These are phyloP conservation scores for Hypocreales sp. DNA, from an alignment of 2,329 filamentous ascomycete genomes.

Conservation along the genomic window DNA sequence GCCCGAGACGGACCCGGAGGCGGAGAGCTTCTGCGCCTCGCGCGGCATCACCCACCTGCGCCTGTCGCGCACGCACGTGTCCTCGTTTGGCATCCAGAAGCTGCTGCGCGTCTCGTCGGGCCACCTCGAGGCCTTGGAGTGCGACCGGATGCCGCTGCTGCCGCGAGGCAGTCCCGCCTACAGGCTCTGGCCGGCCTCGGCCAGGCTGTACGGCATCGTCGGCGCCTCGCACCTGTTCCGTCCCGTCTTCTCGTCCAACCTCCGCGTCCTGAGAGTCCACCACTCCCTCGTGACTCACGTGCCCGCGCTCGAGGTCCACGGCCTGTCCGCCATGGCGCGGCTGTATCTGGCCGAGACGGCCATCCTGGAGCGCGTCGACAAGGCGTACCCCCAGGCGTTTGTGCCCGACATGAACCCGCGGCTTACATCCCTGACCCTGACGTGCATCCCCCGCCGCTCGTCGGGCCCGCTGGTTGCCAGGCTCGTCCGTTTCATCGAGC, in stretches of 20 bases:
- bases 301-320: slow-evolving; percentile 25
- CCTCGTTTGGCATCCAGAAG: slow-evolving; percentile 23
- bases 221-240: slow-evolving; percentile 32
- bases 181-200: slow-evolving; percentile 11
- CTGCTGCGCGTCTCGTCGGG: slow-evolving; percentile 27
- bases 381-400: slow-evolving; percentile 31
- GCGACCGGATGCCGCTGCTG: slow-evolving; percentile 24
- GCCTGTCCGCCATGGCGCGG: slow-evolving; percentile 18
- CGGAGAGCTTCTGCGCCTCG: slow-evolving; percentile 7
- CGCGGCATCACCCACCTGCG: slow-evolving; percentile 35
- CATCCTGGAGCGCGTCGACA: slow-evolving; percentile 25
- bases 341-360: slow-evolving; percentile 28
- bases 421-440: slow-evolving; percentile 35
- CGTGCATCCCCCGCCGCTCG: slow-evolving; percentile 36
- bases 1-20: slow-evolving; percentile 4
- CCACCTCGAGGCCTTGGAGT: slow-evolving; percentile 36
- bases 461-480: slow-evolving; percentile 30
- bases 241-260: slow-evolving; percentile 35
- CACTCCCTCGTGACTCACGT: slow-evolving; percentile 44
- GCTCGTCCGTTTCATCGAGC: slow-evolving; percentile 30
- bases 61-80: slow-evolving; percentile 33
- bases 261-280: slow-evolving; percentile 37
- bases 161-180: slow-evolving; percentile 3
- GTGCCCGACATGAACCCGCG: slow-evolving; percentile 41
- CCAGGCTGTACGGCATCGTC: slow-evolving; percentile 25